Conservation (phyloP, 169 alveolate genomes). For the Ichthyophthirius multifiliis region DNA sequence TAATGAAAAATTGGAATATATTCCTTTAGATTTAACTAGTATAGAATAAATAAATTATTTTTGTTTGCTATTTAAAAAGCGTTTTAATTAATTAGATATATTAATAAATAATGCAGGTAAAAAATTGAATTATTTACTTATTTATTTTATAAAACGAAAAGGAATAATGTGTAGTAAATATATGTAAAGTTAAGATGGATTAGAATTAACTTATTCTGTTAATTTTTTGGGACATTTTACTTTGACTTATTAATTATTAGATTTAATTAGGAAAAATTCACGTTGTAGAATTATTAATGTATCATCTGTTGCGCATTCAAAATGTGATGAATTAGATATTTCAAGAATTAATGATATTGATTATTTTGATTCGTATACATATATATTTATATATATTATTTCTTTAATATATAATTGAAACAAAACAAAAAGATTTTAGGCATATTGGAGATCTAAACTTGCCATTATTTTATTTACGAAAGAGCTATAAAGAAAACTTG, state of each 20-base stretch:
- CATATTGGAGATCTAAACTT: neutral
- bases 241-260: conserved; percentile 6
- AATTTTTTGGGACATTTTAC: conserved; percentile 37
- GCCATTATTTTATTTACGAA: neutral
- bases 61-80: conserved; percentile 10
- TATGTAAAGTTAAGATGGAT: conserved; percentile 13
- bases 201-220: conserved; percentile 10
- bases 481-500: neutral
- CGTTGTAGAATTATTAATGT: conserved; percentile 30
- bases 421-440: neutral
- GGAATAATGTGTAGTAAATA: neutral
- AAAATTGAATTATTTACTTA: neutral
- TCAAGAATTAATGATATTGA: neutral
- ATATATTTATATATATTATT: no score
- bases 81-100: conserved; percentile 42
- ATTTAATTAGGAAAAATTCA: neutral
- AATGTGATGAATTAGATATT: neutral
- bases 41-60: conserved; percentile 35
- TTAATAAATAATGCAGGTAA: conserved; percentile 59
- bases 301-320: conserved; percentile 25
- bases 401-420: neutral
- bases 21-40: conserved; percentile 25
- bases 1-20: conserved; percentile 34
- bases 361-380: neutral
- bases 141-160: neutral